Percentiles rank a stretch among this genome's conserved stretches.
Evolutionary conservation across 257 asterid species (phyloP).

Genomic region (Penstemon eatonii): DNA sequence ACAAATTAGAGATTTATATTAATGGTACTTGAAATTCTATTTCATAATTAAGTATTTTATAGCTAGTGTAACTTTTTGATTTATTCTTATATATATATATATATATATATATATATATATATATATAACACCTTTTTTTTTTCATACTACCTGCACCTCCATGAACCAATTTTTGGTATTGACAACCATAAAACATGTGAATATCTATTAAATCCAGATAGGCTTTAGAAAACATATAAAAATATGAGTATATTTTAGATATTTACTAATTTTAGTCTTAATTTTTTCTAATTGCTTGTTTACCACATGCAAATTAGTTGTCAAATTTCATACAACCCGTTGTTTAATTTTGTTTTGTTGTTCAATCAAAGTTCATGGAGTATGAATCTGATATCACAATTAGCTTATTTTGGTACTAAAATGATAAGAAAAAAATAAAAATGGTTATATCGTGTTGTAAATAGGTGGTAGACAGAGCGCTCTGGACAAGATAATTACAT

Average conservation of each 20-base stretch:
- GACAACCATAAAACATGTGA: slow-evolving; percentile 13
- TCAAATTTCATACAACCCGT: background rate
- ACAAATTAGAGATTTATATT: background rate
- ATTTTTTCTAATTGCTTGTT: background rate
- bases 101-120: no score
- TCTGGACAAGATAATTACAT: background rate
- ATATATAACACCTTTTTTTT: background rate
- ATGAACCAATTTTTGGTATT: background rate
- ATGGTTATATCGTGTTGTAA: background rate
- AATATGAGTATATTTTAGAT: background rate
- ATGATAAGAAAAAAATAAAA: no score
- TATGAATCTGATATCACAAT: no score
- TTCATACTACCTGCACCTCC: no score
- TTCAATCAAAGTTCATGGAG: no score
- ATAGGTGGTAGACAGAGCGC: background rate
- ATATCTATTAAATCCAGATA: slow-evolving; percentile 5
- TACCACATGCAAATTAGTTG: background rate
- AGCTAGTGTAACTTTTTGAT: no score
- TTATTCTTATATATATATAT: no score
- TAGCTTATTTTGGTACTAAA: no score
- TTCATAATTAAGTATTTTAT: no score
- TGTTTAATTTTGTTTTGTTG: background rate
- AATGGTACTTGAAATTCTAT: no score
- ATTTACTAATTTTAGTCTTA: background rate
- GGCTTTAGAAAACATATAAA: background rate